Evolutionary conservation across 768 basidiomycete genomes (phyloP), one percentile per base, ranked within the genome.

Genomic region (Mycena haematopus): DNA sequence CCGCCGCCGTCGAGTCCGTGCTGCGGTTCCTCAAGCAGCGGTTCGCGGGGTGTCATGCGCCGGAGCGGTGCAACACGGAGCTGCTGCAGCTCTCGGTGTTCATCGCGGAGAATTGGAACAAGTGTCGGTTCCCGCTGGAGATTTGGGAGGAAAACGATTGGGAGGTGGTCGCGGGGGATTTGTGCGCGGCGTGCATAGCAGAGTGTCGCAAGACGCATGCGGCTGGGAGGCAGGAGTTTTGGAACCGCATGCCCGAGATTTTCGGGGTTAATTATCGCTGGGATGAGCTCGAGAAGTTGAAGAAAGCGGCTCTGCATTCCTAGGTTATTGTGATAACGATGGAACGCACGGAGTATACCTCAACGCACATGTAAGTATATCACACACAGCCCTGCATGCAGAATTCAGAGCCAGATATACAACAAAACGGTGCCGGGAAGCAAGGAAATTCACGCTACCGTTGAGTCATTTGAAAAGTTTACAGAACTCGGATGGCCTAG

Each of bases 61-160:
- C 63, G 10, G 45, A 22, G 3, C 29, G 52, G 38, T 65, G 63
- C 55, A 65, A 59, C 44, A 27, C 52, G 19, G 63, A 60, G 42
- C 55, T 60, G 24, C 42, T 60, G 2, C 53, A 59, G 49, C 63
- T 65, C 21, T 29, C 51, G 9, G 54, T 42, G 42, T 65, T 55
- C 24, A 49, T 65, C 49, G 58, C 58, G 53, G 52, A 59, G 38
- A 52, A 54, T 17, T 65, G 63, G 63, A 14, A 49, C 19, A 11
- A 36, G 9, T 65, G 63, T 19, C 63, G 52, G 14, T 65, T 65
- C 44, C 63, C 63, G 47, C 58, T 65, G n/a, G 63, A 65, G 36
- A 65, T 65, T 15, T 65, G 63, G 63, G 63, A 65, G 50, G 58
- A 60, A 11, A 42, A 53, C 14, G 63, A 65, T 27, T 65, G 63